Evolutionary conservation across 805 yeast species (phyloP), one percentile per base, ranked within the genome.

Genomic region (Cyberlindnera mycetangii): DNA sequence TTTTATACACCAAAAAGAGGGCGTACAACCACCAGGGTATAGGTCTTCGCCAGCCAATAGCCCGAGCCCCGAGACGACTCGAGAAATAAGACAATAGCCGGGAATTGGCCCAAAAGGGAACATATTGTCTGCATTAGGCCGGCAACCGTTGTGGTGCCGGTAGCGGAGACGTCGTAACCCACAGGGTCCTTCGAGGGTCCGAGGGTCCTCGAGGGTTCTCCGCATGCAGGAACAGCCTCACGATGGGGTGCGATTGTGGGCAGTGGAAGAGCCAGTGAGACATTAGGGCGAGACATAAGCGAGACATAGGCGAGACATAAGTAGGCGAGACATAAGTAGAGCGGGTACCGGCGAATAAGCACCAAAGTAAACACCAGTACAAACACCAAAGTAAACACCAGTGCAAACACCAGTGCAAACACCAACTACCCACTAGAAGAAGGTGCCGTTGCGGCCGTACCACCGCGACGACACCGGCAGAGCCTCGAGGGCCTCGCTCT

Each of bases 381-480:
- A n/a, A n/a, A n/a, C n/a, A n/a, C n/a, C n/a, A n/a, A n/a, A n/a
- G n/a, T n/a, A n/a, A n/a, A n/a, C n/a, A n/a, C n/a, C n/a, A n/a
- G n/a, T n/a, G n/a, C n/a, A n/a, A n/a, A n/a, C n/a, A n/a, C n/a
- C n/a, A n/a, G n/a, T n/a, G n/a, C n/a, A n/a, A 11, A 25, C n/a
- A 25, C 7, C 28, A 25, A 10, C 10, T 10, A 10, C 5, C 28
- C 10, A 6, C 32, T 39, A 52, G 35, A 52, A 55, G 42, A 33
- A 36, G 22, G 39, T 40, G 0, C 50, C 56, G 31, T 49, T 52
- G 22, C 43, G 48, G 4, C 64, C 62, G 42, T 59, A 63, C 66
- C 66, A 63, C 7, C 49, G 38, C 1, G 58, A 51, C 0, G 59
- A 54, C 6, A 61, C 50, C 0, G 56, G 60, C 18, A 53, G 31